phyloP scores from a whole-genome alignment of 2,329 filamentous ascomycete species.

The Cladobotryum mycophilum region DNA sequence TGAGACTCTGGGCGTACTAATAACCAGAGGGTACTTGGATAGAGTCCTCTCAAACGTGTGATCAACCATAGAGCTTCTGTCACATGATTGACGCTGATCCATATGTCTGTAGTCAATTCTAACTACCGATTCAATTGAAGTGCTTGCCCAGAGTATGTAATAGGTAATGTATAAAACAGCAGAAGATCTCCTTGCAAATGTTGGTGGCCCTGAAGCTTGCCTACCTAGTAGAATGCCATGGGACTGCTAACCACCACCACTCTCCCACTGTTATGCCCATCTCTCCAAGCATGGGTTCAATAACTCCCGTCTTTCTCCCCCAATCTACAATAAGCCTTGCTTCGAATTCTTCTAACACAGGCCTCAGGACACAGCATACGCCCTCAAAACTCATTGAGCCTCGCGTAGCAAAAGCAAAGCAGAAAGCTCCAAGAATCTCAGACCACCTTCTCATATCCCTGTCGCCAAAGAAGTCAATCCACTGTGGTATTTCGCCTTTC shows the following conservation, averaged over 20 bases:
- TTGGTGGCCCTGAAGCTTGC: too few species aligned
- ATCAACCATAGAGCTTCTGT: too few species aligned
- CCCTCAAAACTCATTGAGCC: constrained; percentile 49
- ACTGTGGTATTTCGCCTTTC: constrained; percentile 56
- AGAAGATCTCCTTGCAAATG: too few species aligned
- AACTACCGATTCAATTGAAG: too few species aligned
- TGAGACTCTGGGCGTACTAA: too few species aligned
- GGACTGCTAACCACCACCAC: constrained; percentile 62
- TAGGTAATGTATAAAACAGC: too few species aligned
- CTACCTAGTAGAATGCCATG: constrained; percentile 17
- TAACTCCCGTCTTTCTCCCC: constrained; percentile 48
- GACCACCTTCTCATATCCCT: constrained; percentile 57
- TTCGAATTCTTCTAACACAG: constrained; percentile 58
- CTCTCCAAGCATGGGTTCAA: constrained; percentile 35
- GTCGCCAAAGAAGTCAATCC: constrained; percentile 63
- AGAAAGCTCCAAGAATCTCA: constrained; percentile 54
- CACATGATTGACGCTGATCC: too few species aligned
- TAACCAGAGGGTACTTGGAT: too few species aligned
- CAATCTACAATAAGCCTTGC: constrained; percentile 52
- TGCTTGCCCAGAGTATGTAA: too few species aligned
- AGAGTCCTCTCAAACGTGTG: too few species aligned
- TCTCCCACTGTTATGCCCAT: constrained; percentile 45
- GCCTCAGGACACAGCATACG: constrained; percentile 50
- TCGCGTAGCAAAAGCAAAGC: constrained; percentile 57
- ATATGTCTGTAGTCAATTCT: too few species aligned